phyloP scores from a whole-genome alignment of 352 stramenopile genomes.

The Hyaloperonospora arabidopsidis region DNA sequence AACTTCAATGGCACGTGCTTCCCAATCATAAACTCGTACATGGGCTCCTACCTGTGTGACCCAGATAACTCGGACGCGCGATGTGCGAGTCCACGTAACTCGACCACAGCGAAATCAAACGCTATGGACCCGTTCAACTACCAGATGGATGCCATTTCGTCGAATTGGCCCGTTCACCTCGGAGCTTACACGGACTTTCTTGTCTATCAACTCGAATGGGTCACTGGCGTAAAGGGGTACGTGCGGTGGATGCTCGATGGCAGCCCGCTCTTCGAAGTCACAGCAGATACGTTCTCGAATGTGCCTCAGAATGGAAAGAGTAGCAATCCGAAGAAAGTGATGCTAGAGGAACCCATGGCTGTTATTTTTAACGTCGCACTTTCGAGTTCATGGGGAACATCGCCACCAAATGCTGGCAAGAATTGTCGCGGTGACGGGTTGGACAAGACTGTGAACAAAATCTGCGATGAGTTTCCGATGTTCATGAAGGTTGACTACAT shows the following conservation, averaged over 20 bases:
- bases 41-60: conserved; percentile 42
- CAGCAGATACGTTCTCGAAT: conserved; percentile 30
- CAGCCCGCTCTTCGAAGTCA: conserved; percentile 71
- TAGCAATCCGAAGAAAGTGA: conserved; percentile 60
- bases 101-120: conserved; percentile 30
- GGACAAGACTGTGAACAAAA: conserved; percentile 33
- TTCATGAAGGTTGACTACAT: conserved; percentile 79
- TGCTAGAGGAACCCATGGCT: conserved; percentile 88
- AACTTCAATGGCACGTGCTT: conserved; percentile 49
- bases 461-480: conserved; percentile 41
- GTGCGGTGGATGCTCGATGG: conserved; percentile 54
- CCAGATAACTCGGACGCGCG: conserved; percentile 33
- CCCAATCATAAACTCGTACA: conserved; percentile 48
- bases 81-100: conserved; percentile 43
- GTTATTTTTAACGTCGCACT: conserved; percentile 90
- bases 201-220: conserved; percentile 34
- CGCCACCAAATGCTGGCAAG: conserved; percentile 18
- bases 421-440: conserved; percentile 20
- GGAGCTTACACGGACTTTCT: conserved; percentile 64
- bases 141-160: conserved; percentile 45
- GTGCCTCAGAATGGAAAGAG: conserved; percentile 23
- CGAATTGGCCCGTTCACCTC: conserved; percentile 71
- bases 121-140: conserved; percentile 45
- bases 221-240: conserved; percentile 31
- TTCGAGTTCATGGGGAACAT: conserved; percentile 52